phyloP scores from a whole-genome alignment of 768 basidiomycete species.

The Tulasnella sp. region DNA sequence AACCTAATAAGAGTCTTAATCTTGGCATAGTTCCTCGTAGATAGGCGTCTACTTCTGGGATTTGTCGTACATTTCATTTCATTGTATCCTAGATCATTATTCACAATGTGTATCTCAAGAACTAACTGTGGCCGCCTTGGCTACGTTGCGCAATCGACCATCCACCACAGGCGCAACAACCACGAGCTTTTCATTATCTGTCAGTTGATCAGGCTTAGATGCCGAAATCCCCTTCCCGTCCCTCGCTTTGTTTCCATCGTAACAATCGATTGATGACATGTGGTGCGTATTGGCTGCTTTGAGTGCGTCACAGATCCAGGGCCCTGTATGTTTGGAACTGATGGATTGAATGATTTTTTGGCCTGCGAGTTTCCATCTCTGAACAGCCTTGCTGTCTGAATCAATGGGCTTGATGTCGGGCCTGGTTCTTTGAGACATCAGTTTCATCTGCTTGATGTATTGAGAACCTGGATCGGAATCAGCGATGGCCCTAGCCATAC shows the following conservation, averaged over 20 bases:
- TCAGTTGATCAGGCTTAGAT: conserved; percentile 15
- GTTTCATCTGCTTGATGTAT: conserved; percentile 54
- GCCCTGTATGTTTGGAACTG: conserved; percentile 28
- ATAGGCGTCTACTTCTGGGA: not conserved
- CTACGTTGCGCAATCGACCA: conserved; percentile 48
- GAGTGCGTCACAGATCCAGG: conserved; percentile 32
- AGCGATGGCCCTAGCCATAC: not conserved
- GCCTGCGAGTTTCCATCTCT: conserved; percentile 40
- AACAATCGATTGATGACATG: conserved; percentile 65
- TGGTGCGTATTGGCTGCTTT: conserved; percentile 52
- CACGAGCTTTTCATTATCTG: conserved; percentile 37
- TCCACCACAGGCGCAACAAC: conserved; percentile 53
- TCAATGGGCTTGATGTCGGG: conserved; percentile 20
- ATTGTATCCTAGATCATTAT: conserved; percentile 3
- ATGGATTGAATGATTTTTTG: conserved; percentile 38
- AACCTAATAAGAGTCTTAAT: not conserved
- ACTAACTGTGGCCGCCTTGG: conserved; percentile 14
- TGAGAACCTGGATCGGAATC: conserved; percentile 40
- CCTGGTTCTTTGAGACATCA: conserved; percentile 28
- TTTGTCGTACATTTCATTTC: not conserved
- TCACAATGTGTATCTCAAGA: not conserved
- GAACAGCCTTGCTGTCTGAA: conserved; percentile 21
- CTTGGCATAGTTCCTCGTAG: not conserved
- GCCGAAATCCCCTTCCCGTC: conserved; percentile 15
- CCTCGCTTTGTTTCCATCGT: conserved; percentile 43